Evolutionary conservation across 2,329 filamentous ascomycete genomes (phyloP).

Genomic region (Fusarium napiforme): DNA sequence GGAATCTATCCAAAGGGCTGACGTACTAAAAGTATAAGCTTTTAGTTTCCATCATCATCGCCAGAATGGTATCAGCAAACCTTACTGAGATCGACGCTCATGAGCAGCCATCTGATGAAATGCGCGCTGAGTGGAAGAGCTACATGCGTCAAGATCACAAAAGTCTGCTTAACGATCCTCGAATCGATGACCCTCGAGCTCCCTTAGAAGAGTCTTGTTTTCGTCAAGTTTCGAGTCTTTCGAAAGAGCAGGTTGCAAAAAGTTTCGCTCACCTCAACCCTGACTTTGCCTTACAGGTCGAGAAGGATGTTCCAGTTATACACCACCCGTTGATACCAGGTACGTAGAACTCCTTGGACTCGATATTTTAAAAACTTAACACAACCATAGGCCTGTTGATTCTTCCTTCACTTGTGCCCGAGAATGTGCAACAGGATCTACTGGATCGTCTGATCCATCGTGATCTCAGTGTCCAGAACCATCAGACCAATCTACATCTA

Average conservation of each 20-base stretch:
- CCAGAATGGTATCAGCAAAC: constrained; percentile 42
- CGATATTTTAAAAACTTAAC: background rate
- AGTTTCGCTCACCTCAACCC: constrained; percentile 57
- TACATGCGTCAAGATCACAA: constrained; percentile 71
- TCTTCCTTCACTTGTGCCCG: constrained; percentile 78
- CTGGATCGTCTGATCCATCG: constrained; percentile 80
- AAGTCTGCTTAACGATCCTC: constrained; percentile 62
- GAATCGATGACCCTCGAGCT: constrained; percentile 65
- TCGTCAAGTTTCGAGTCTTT: constrained; percentile 56
- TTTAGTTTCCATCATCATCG: background rate
- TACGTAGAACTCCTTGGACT: constrained; percentile 48
- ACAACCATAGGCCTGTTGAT: constrained; percentile 75
- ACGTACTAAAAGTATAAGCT: background rate
- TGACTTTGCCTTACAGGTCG: constrained; percentile 46
- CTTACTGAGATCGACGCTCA: constrained; percentile 73
- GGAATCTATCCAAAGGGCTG: too few relatives aligned
- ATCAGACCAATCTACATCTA: constrained; percentile 91
- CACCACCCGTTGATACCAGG: constrained; percentile 76
- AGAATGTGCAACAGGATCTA: constrained; percentile 73
- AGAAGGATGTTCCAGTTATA: constrained; percentile 63
- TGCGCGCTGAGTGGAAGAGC: constrained; percentile 79
- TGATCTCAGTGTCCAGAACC: constrained; percentile 76
- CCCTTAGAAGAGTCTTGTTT: constrained; percentile 57
- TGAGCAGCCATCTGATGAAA: constrained; percentile 76
- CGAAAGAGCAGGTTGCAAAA: constrained; percentile 53